Base-by-base conservation (phyloP, 2,329 filamentous ascomycete species). In the Lachnum nothofagi region DNA sequence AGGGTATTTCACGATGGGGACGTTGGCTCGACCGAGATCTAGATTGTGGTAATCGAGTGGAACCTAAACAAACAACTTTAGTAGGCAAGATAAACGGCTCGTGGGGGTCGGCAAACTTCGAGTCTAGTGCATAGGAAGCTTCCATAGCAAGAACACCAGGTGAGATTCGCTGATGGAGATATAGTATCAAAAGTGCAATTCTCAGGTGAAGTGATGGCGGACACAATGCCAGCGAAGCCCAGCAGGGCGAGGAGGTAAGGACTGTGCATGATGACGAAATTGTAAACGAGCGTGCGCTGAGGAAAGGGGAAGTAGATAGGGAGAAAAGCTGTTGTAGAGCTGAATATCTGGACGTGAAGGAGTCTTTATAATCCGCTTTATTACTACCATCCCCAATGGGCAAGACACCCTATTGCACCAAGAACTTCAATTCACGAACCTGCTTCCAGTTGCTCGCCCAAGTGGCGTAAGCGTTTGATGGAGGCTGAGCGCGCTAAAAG, bases 121-220 rank as follows among this genome's bases (percentile, higher is more conserved):
- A 60, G 47, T 22, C 46, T 54, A 12, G 58, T 46, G 38, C 58
- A 60, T 25, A 47, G 42, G 34, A 56, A 57, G 10, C 25, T 47
- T 2, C 44, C 39, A 34, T 48, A 41, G 42, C 58, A 59, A 39
- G 56, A 52, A 42, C 49, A 58, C 58, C 58, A 60, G 41, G 48
- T 49, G 22, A 53, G 46, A 9, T 19, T 22, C 19, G 19, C 33
- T 9, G 46, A 46, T 5, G 50, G 39, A n/a, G 46, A n/a, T n/a
- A 51, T 46, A 19, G 31, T 22, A 7, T 44, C 39, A 29, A 48
- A 51, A 24, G 46, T 48, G 39, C 33, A 38, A 24, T 35, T 44
- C 22, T 29, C 33, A 3, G n/a, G n/a, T n/a, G 39, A 48, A 37
- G 34, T 17, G 4, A 10, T 22, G 8, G 44, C 24, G 19, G 35